phyloP scores from a whole-genome alignment of 371 early-diverging fungal genomes.

The Rhizopus sp. region DNA sequence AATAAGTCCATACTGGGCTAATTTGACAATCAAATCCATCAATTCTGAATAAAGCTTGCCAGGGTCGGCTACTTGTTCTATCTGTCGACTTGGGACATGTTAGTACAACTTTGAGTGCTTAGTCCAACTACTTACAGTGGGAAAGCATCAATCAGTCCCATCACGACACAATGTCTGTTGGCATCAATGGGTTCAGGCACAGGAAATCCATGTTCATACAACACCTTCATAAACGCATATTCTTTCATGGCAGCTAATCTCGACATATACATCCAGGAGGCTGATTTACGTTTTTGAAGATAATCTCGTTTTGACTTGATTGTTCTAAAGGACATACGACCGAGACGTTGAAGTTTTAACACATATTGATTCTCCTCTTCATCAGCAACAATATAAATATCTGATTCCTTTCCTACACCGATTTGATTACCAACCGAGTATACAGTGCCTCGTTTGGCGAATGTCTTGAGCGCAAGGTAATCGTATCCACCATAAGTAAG shows the following conservation, averaged over 20 bases:
- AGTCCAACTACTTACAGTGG: conserved; percentile 66
- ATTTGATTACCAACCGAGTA: conserved; percentile 98
- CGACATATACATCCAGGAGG: conserved; percentile 98
- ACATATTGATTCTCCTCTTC: conserved; percentile 86
- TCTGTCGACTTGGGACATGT: conserved; percentile 67
- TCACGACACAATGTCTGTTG: conserved; percentile 98
- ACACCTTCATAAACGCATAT: conserved; percentile 94
- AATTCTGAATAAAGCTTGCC: conserved; percentile 92
- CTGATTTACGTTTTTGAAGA: conserved; percentile 84
- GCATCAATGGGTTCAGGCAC: conserved; percentile 94
- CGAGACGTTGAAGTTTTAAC: conserved; percentile 93
- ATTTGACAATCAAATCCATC: conserved; percentile 93
- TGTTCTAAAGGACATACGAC: conserved; percentile 97
- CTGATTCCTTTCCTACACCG: conserved; percentile 99
- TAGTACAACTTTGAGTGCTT: not conserved
- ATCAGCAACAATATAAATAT: conserved; percentile 95
- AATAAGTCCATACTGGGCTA: conserved; percentile 96
- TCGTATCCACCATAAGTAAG: conserved; percentile 99
- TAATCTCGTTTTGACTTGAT: conserved; percentile 98
- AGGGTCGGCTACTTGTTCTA: conserved; percentile 82
- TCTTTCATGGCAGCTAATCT: conserved; percentile 96
- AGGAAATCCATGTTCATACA: conserved; percentile 92
- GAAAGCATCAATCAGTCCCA: conserved; percentile 94
- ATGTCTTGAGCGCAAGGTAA: conserved; percentile 95
- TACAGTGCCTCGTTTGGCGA: conserved; percentile 88